A percentile compares a stretch with the other conserved stretches of the same genome.
Conservation (phyloP, 1,139 yeast species). For the Geotrichum candidum region DNA sequence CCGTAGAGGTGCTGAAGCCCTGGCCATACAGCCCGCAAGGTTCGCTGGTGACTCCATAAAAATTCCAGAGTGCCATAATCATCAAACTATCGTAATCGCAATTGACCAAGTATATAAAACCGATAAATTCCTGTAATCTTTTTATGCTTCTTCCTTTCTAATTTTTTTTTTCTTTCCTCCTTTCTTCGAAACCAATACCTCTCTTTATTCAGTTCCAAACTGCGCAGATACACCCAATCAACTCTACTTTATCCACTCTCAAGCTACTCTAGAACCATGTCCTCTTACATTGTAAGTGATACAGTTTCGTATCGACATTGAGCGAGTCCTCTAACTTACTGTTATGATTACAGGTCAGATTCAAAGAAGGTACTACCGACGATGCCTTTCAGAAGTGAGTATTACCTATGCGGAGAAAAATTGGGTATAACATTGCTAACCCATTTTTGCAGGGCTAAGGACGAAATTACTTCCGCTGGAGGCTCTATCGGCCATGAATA, state of each 20-base stretch:
- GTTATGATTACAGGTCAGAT: constrained; percentile 23
- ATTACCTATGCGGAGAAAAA: not conserved
- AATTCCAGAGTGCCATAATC: not conserved
- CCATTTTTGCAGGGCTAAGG: constrained; percentile 20
- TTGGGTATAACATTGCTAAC: not conserved
- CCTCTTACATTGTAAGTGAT: constrained; percentile 15
- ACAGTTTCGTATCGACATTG: not conserved
- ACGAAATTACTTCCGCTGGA: constrained; percentile 23
- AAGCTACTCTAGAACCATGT: constrained; percentile 3
- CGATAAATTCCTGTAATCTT: not conserved
- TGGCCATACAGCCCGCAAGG: not conserved
- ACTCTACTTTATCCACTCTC: not conserved
- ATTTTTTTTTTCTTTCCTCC: not conserved
- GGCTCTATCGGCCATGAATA: constrained; percentile 28
- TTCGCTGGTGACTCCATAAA: not conserved
- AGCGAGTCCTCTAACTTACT: not conserved
- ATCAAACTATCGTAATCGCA: not conserved
- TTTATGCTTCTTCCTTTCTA: not conserved
- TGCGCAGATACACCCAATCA: not conserved
- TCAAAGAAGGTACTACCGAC: constrained; percentile 27
- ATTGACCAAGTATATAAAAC: not conserved
- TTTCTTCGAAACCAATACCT: not conserved
- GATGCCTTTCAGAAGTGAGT: constrained; percentile 25
- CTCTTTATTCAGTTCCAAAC: not conserved
- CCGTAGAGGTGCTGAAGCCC: not conserved